A percentile compares a stretch with the other conserved stretches of the same genome.
These are phyloP conservation scores for Metarhizium rileyi DNA, from an alignment of 2,329 filamentous ascomycete genomes.

Conservation along the genomic window DNA sequence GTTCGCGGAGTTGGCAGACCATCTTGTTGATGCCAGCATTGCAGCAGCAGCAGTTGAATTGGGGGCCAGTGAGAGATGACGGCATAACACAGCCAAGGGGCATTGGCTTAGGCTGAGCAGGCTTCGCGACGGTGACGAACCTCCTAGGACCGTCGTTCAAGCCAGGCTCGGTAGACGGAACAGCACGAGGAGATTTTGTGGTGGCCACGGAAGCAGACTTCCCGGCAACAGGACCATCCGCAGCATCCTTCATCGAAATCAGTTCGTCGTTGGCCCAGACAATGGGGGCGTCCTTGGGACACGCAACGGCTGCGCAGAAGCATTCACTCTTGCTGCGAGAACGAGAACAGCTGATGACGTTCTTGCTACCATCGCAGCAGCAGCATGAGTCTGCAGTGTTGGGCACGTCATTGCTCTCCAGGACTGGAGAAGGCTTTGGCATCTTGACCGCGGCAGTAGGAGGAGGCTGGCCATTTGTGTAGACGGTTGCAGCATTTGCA, in stretches of 20 bases:
- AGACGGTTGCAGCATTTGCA: conserved; percentile 11
- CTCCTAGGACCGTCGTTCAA: not conserved
- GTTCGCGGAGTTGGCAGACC: conserved; percentile 10
- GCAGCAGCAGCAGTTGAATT: conserved; percentile 15
- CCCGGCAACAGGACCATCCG: not conserved
- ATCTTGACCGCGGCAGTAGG: not conserved
- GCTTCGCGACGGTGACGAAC: not conserved
- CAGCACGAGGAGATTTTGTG: not conserved
- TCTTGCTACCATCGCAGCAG: conserved; percentile 14
- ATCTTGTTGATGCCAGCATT: conserved; percentile 9
- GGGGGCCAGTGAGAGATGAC: not conserved
- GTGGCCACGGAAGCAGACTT: not conserved
- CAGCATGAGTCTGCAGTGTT: conserved; percentile 10
- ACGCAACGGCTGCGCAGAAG: conserved; percentile 13
- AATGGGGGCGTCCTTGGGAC: conserved; percentile 13
- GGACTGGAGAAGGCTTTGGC: not conserved
- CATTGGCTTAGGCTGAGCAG: not conserved
- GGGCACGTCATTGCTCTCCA: not conserved
- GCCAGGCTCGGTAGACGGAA: not conserved
- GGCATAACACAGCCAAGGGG: not conserved
- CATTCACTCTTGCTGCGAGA: conserved; percentile 8
- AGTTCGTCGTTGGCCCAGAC: conserved; percentile 2
- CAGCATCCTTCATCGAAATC: not conserved
- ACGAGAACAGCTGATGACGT: conserved; percentile 7
- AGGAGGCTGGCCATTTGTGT: not conserved